A percentile compares a stretch with the other conserved stretches of the same genome.
Conservation (phyloP, 2,329 filamentous ascomycete species). For the Verticillium klebahnii region DNA sequence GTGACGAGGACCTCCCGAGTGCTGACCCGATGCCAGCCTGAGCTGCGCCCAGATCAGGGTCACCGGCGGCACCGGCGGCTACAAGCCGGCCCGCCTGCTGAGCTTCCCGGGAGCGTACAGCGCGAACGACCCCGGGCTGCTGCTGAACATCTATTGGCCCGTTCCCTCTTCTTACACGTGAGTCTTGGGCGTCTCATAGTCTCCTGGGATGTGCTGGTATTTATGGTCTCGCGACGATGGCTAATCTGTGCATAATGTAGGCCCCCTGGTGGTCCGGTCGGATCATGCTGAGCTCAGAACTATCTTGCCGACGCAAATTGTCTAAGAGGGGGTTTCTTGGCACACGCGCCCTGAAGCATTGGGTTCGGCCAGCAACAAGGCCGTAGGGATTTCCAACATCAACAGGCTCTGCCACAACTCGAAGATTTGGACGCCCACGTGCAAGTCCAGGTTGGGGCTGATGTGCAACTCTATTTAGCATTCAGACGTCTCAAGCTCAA, state of each 20-base stretch:
- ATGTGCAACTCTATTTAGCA: too few relatives aligned
- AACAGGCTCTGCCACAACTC: too few relatives aligned
- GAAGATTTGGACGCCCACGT: too few relatives aligned
- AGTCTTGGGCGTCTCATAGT: background rate
- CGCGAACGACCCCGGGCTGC: conserved; percentile 34
- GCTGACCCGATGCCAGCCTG: background rate
- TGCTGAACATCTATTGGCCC: conserved; percentile 39
- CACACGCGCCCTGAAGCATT: too few relatives aligned
- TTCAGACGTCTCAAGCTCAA: too few relatives aligned
- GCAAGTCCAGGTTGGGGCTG: too few relatives aligned
- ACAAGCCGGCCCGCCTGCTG: conserved; percentile 27
- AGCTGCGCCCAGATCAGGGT: conserved; percentile 34
- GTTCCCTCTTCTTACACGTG: conserved; percentile 30
- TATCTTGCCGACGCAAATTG: too few relatives aligned
- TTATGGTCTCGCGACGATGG: background rate
- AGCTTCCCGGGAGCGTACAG: conserved; percentile 37
- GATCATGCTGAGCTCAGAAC: background rate
- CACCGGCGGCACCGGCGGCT: conserved; percentile 34
- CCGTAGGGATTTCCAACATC: too few relatives aligned
- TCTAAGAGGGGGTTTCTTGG: too few relatives aligned
- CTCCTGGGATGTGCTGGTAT: conserved; percentile 8
- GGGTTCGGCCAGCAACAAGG: too few relatives aligned
- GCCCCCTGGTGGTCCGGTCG: background rate
- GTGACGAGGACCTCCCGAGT: too few relatives aligned
- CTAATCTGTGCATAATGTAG: background rate